Percentiles rank a stretch among this genome's conserved stretches.
These are phyloP conservation scores for Penicillium sp. DNA, from an alignment of 2,329 filamentous ascomycete species.

Conservation along the genomic window DNA sequence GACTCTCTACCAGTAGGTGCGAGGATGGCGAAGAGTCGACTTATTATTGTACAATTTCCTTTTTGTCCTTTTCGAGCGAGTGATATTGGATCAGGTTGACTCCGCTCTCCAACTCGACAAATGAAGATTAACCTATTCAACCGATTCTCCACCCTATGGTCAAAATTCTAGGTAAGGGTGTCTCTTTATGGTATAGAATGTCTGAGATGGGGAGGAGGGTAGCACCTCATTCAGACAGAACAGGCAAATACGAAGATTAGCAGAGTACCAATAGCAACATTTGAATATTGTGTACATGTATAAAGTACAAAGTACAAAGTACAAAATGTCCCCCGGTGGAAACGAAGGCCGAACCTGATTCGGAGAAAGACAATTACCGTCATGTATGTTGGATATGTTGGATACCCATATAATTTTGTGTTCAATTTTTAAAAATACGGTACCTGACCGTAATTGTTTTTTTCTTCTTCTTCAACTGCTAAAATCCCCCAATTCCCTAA, in stretches of 20 bases:
- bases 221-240: background rate
- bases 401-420: background rate
- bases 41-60: background rate
- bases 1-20: background rate
- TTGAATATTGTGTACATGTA: background rate
- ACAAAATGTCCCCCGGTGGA: background rate
- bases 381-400: background rate
- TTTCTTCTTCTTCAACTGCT: background rate
- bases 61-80: background rate
- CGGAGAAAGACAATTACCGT: background rate
- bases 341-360: background rate
- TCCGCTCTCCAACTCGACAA: background rate
- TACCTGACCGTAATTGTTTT: slow-evolving; percentile 2
- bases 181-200: background rate
- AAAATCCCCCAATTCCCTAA: slow-evolving; percentile 29
- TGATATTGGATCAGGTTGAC: background rate
- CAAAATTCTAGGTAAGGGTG: background rate
- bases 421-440: background rate
- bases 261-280: background rate
- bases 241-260: background rate
- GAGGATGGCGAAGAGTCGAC: background rate
- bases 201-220: background rate
- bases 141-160: background rate
- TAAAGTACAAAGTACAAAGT: too few relatives aligned
- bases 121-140: background rate